These are phyloP conservation scores for Viridothelium virens DNA, from an alignment of 495 filamentous ascomycete species.

Conservation along the genomic window DNA sequence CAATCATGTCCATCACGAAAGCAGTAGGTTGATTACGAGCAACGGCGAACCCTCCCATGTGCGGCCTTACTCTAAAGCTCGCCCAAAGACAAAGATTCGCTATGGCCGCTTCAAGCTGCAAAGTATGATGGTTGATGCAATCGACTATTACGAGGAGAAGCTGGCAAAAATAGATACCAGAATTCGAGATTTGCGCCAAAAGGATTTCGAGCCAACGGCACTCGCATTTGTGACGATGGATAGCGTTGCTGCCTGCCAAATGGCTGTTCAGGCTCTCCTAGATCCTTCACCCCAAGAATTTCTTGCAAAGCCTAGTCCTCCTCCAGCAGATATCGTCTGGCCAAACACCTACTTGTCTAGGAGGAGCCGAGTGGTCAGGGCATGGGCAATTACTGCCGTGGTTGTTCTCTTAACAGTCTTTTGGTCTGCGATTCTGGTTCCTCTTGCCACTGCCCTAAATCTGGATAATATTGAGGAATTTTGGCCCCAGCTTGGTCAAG, in stretches of 20 bases:
- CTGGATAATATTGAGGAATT: slow-evolving; percentile 67
- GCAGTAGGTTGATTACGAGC: slow-evolving; percentile 45
- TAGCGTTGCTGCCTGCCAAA: slow-evolving; percentile 84
- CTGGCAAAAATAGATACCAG: slow-evolving; percentile 73
- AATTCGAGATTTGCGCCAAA: slow-evolving; percentile 60
- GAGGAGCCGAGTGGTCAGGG: slow-evolving; percentile 59
- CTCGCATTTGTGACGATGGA: slow-evolving; percentile 96
- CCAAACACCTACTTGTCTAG: slow-evolving; percentile 83
- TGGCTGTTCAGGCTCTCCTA: slow-evolving; percentile 87
- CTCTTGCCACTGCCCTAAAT: slow-evolving; percentile 69
- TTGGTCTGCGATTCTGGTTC: slow-evolving; percentile 80
- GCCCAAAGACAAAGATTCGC: slow-evolving; percentile 69
- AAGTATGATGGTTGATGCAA: slow-evolving; percentile 71
- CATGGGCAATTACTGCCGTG: slow-evolving; percentile 74
- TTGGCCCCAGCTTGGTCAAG: slow-evolving; percentile 59
- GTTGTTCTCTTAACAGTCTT: slow-evolving; percentile 77
- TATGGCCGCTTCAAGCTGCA: slow-evolving; percentile 70
- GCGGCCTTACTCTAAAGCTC: slow-evolving; percentile 38
- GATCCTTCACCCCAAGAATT: slow-evolving; percentile 80
- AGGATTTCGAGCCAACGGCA: slow-evolving; percentile 68
- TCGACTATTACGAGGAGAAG: slow-evolving; percentile 86
- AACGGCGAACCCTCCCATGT: slow-evolving; percentile 37
- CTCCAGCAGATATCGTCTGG: slow-evolving; percentile 87
- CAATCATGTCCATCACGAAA: slow-evolving; percentile 41
- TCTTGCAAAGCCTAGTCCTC: slow-evolving; percentile 76